These are phyloP conservation scores for Neofusicoccum kwambonambiense DNA, from an alignment of 2,329 filamentous ascomycete genomes.

Conservation along the genomic window DNA sequence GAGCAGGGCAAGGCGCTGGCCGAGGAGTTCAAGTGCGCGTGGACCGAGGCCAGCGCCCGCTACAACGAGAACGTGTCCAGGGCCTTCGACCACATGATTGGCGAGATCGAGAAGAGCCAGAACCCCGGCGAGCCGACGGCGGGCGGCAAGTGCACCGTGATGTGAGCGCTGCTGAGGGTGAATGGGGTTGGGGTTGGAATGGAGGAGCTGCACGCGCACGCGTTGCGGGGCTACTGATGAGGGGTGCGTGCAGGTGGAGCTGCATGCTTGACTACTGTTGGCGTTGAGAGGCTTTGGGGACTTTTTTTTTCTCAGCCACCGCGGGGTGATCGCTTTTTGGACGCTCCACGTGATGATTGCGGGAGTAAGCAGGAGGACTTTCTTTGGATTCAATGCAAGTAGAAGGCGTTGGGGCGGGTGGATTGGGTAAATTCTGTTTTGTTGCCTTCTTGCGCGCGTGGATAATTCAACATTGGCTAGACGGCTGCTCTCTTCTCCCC, in stretches of 20 bases:
- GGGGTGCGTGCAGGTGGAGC: neutral
- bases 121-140: slow-evolving; percentile 82
- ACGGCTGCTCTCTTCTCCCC: neutral
- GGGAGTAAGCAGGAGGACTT: neutral
- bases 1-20: slow-evolving; percentile 84
- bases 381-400: neutral
- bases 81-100: slow-evolving; percentile 92
- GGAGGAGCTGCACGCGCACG: neutral
- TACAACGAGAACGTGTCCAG: slow-evolving; percentile 92
- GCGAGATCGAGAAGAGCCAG: slow-evolving; percentile 90
- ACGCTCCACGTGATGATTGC: neutral
- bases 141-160: slow-evolving; percentile 77
- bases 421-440: neutral
- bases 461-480: slow-evolving; percentile 6
- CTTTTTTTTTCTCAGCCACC: neutral
- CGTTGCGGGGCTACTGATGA: neutral
- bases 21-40: slow-evolving; percentile 86
- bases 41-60: slow-evolving; percentile 90
- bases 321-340: neutral
- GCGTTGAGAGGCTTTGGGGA: slow-evolving; percentile 1
- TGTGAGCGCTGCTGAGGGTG: slow-evolving; percentile 55
- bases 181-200: neutral
- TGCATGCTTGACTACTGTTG: neutral
- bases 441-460: neutral
- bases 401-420: neutral